phyloP scores from a whole-genome alignment of 306 rosid genomes.

The Prunus fruticosa region DNA sequence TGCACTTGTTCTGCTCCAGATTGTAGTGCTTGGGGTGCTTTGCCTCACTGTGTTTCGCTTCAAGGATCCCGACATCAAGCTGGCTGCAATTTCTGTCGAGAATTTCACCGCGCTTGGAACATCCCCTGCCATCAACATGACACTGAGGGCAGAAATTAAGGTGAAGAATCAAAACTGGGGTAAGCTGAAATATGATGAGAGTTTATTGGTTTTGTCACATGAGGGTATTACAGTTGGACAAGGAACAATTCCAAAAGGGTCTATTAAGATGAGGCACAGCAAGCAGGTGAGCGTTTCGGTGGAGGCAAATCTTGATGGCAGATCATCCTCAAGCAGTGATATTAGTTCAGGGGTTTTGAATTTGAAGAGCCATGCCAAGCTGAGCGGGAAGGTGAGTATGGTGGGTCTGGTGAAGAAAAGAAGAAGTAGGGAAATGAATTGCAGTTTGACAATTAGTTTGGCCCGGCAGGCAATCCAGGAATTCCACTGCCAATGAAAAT shows the following conservation, averaged over 20 bases:
- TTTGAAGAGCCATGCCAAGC: conserved; percentile 7
- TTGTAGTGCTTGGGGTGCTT: conserved; percentile 10
- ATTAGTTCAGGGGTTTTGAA: conserved; percentile 9
- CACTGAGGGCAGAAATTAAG: neutral
- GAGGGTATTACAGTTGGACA: neutral
- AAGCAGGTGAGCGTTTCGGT: neutral
- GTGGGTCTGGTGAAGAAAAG: conserved; percentile 6
- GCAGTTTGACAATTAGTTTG: conserved; percentile 1
- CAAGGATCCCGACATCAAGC: conserved; percentile 3
- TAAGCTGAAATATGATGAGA: conserved; percentile 7
- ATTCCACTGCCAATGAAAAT: conserved; percentile 14
- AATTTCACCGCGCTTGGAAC: neutral
- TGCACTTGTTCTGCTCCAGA: conserved; percentile 7
- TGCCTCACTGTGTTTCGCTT: conserved; percentile 14
- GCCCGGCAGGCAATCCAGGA: conserved; percentile 6
- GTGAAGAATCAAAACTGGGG: conserved; percentile 22
- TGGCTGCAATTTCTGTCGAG: neutral
- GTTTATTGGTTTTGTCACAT: neutral
- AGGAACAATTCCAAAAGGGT: neutral
- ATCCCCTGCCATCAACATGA: conserved; percentile 15
- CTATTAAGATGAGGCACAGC: neutral
- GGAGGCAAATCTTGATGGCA: neutral
- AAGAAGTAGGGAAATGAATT: conserved; percentile 8
- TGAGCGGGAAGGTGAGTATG: conserved; percentile 15
- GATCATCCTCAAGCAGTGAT: neutral